Percentiles rank a stretch among this genome's conserved stretches.
phyloP scores from a whole-genome alignment of 108 stramenopile genomes.

The Cyclotella atomus region DNA sequence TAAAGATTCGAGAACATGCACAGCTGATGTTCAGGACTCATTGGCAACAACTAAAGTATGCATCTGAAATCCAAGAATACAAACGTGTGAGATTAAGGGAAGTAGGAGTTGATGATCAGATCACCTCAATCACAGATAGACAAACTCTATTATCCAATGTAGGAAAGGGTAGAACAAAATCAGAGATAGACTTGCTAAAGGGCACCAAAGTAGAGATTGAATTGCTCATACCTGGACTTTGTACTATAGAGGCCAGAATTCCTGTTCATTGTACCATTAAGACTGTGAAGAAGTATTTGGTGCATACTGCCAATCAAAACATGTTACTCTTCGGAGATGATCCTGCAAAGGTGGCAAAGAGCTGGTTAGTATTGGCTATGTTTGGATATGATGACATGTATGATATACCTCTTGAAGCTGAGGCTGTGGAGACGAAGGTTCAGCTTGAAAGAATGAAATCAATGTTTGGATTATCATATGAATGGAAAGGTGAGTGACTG shows the following conservation, averaged over 20 bases:
- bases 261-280: conserved; percentile 61
- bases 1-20: conserved; percentile 2
- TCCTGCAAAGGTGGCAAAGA: conserved; percentile 63
- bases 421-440: conserved; percentile 66
- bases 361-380: conserved; percentile 73
- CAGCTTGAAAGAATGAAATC: conserved; percentile 65
- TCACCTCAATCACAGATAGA: conserved; percentile 22
- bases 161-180: conserved; percentile 16
- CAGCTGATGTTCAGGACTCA: conserved; percentile 23
- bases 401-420: conserved; percentile 70
- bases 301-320: conserved; percentile 62
- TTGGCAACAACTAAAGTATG: conserved; percentile 34
- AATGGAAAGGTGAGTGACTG: conserved; percentile 33
- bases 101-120: conserved; percentile 9
- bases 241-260: conserved; percentile 74
- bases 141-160: neutral
- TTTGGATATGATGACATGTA: conserved; percentile 81
- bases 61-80: conserved; percentile 8
- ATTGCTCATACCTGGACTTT: conserved; percentile 74
- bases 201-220: conserved; percentile 67
- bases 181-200: conserved; percentile 24
- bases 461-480: conserved; percentile 65
- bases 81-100: conserved; percentile 38
- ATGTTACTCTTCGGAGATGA: conserved; percentile 48
- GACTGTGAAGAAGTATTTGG: conserved; percentile 56